Conservation (phyloP, 1,284 basidiomycete species). For the Sanghuangporus weigelae region DNA sequence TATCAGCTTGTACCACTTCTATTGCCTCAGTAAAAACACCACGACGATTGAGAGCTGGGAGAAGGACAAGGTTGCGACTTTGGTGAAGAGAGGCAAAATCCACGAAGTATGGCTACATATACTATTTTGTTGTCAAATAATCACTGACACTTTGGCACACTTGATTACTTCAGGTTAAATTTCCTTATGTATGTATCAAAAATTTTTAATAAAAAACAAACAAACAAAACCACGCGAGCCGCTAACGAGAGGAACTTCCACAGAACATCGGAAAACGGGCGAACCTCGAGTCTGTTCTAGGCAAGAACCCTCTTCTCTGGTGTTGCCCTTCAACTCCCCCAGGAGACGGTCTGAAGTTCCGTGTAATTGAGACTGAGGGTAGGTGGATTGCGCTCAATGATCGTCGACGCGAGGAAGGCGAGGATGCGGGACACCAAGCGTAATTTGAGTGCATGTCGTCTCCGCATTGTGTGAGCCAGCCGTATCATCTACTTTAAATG, state of each 20-base stretch:
- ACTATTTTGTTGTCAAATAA: not conserved
- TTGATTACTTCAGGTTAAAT: constrained; percentile 58
- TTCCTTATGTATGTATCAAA: constrained; percentile 79
- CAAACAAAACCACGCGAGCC: not conserved
- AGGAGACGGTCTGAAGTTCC: constrained; percentile 77
- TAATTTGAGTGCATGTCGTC: not conserved
- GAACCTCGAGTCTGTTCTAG: constrained; percentile 79
- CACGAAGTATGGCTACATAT: constrained; percentile 50
- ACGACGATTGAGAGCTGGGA: constrained; percentile 99
- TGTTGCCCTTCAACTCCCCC: constrained; percentile 66
- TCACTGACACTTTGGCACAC: not conserved
- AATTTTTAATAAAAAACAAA: not conserved
- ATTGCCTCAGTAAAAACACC: constrained; percentile 74
- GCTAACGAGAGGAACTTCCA: constrained; percentile 14
- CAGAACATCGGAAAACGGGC: constrained; percentile 72
- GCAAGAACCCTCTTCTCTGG: constrained; percentile 72
- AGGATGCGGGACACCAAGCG: constrained; percentile 19
- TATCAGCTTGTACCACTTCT: constrained; percentile 81
- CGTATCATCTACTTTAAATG: constrained; percentile 18
- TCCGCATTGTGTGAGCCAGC: constrained; percentile 19
- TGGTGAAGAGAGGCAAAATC: constrained; percentile 84
- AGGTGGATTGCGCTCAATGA: constrained; percentile 57
- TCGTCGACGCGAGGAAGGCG: constrained; percentile 9
- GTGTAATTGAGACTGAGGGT: constrained; percentile 69
- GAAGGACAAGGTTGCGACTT: constrained; percentile 87